Evolutionary conservation across 108 stramenopile genomes (phyloP), one percentile per base, ranked within the genome.

Genomic region (Cyclotella kingstonii): DNA sequence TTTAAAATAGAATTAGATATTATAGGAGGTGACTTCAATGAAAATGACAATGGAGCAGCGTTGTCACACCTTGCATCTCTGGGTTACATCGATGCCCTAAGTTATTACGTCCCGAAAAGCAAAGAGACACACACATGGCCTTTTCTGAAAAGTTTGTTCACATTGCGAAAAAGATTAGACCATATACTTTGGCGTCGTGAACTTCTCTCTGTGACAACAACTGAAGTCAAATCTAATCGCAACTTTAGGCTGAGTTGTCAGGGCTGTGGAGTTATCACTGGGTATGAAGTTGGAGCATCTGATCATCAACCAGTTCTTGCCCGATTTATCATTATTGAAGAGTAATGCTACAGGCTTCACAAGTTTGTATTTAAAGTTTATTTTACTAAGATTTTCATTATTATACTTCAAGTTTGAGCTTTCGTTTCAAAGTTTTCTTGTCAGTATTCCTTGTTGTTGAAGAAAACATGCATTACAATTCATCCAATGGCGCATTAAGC

Each of bases 91-190:
- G 53, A 75, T 62, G 73, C 73, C 28, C 28, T 75, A 41, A 42
- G 40, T 14, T 38, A 38, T 50, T 60, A 39, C 45, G 66, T 75
- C 2, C 73, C 73, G 18, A 36, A 40, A 27, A 43, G 46, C 0
- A 75, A 75, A 62, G 73, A 75, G 43, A 75, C 73, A 3, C 73
- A 75, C 30, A 55, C 45, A 12, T 75, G 73, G 73, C 65, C 60
- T 14, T 75, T 66, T 17, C 26, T 75, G 39, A 42, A 60, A 31
- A 55, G 43, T 45, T 25, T 47, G 0, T 49, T 43, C 45, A 51
- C 58, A 1, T 41, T 75, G 42, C 54, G 74, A 33, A 75, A 75
- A 55, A 52, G 74, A 47, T 75, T 75, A 46, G 74, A 75, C 34
- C 74, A 67, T 36, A 49, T 75, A n/a, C 74, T 67, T 12, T 75